Evolutionary conservation across 2,329 filamentous ascomycete genomes (phyloP).

Genomic region (Aspergillus felis): DNA sequence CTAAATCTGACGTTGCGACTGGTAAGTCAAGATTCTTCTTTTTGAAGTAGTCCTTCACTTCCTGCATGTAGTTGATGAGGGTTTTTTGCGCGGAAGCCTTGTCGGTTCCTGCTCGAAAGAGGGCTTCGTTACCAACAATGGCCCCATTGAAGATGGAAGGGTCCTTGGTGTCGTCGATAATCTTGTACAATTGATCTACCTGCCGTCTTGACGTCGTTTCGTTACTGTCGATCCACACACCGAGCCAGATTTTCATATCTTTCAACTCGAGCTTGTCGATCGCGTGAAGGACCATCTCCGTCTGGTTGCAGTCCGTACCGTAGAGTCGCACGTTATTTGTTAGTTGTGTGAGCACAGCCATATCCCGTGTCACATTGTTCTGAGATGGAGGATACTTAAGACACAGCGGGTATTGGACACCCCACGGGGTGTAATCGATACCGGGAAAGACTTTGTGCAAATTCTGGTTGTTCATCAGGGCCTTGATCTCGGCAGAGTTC

Average conservation of each 20-base stretch:
- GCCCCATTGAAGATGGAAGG: conserved; percentile 55
- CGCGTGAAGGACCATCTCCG: conserved; percentile 83
- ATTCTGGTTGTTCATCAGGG: conserved; percentile 71
- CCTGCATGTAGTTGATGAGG: conserved; percentile 61
- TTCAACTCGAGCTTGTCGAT: conserved; percentile 68
- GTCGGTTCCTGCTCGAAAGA: conserved; percentile 47
- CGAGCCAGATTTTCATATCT: conserved; percentile 86
- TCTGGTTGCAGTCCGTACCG: conserved; percentile 96
- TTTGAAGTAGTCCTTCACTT: conserved; percentile 70
- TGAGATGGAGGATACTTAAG: conserved; percentile 73
- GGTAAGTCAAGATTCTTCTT: conserved; percentile 64
- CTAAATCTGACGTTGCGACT: conserved; percentile 83
- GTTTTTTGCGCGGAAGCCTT: conserved; percentile 62
- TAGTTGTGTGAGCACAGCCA: conserved; percentile 84
- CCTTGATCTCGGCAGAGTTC: conserved; percentile 74
- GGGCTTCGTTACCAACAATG: conserved; percentile 62
- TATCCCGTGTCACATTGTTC: conserved; percentile 89
- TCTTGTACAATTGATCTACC: conserved; percentile 75
- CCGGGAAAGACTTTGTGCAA: conserved; percentile 93
- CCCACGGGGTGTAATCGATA: conserved; percentile 91
- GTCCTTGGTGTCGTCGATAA: conserved; percentile 58
- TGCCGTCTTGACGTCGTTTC: conserved; percentile 79
- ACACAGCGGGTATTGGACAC: conserved; percentile 86
- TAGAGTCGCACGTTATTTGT: conserved; percentile 87
- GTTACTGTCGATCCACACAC: conserved; percentile 88